Evolutionary conservation across 1,284 basidiomycete genomes (phyloP).

Genomic region (Pyrrhoderma noxium): DNA sequence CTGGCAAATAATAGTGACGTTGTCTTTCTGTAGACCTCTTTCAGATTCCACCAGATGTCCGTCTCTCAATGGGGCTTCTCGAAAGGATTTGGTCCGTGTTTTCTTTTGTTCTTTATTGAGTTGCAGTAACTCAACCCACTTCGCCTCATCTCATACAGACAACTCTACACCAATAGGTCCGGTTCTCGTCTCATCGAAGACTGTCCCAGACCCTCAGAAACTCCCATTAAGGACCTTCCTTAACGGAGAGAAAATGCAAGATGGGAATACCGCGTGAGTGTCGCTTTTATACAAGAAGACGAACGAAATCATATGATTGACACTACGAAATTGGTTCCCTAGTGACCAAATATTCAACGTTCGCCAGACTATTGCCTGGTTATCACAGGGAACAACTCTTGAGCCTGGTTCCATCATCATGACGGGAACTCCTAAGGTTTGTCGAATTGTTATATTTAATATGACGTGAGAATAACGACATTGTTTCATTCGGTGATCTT

Average conservation of each 20-base stretch:
- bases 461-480: too few relatives aligned
- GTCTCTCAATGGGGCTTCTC: slow-evolving; percentile 80
- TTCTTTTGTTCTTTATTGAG: not conserved
- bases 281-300: too few relatives aligned
- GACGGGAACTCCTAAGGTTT: slow-evolving; percentile 58
- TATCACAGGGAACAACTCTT: slow-evolving; percentile 83
- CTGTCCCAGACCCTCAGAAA: slow-evolving; percentile 64
- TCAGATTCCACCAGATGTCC: slow-evolving; percentile 69
- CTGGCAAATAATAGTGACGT: not conserved
- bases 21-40: slow-evolving; percentile 50
- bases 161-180: slow-evolving; percentile 74
- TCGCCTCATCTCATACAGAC: slow-evolving; percentile 45
- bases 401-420: slow-evolving; percentile 76
- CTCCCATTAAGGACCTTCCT: slow-evolving; percentile 59
- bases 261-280: slow-evolving; percentile 63
- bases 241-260: slow-evolving; percentile 65
- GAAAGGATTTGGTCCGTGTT: slow-evolving; percentile 72
- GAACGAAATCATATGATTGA: not conserved
- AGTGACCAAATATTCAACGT: slow-evolving; percentile 73
- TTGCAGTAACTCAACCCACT: not conserved
- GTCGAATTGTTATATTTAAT: slow-evolving; percentile 4
- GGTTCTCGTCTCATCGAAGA: slow-evolving; percentile 58
- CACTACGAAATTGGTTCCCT: slow-evolving; percentile 1
- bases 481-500: too few relatives aligned
- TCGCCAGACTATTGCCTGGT: slow-evolving; percentile 64